Evolutionary conservation across 805 yeast species (phyloP).

Genomic region (Kregervanrija pseudodelftensis): DNA sequence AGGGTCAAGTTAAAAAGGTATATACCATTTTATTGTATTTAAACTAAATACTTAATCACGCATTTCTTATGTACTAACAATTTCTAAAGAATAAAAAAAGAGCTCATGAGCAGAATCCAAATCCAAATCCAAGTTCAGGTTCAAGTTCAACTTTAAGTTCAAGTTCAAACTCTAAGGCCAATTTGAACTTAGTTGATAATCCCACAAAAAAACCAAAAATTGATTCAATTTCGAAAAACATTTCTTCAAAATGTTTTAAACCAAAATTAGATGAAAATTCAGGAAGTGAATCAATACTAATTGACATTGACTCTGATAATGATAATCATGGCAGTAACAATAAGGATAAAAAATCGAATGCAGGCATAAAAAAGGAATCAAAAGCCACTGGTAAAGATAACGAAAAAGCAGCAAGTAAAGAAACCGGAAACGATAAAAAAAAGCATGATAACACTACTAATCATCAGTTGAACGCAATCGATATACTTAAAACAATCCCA

Average conservation of each 20-base stretch:
- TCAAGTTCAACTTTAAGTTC: too few species aligned
- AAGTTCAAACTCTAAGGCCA: too few species aligned
- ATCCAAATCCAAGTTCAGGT: too few species aligned
- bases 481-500: constrained; percentile 56
- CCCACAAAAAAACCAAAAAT: constrained; percentile 5
- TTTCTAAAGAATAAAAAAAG: constrained; percentile 4
- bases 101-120: neutral
- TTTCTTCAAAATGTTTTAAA: too few species aligned
- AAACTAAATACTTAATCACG: neutral
- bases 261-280: neutral
- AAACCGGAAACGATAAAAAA: neutral
- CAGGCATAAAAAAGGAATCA: neutral
- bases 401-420: neutral
- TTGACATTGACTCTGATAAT: constrained; percentile 2
- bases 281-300: neutral
- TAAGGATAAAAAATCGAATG: neutral
- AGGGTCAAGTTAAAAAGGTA: constrained; percentile 20
- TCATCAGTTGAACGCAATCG: constrained; percentile 35
- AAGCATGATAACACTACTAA: neutral
- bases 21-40: constrained; percentile 1
- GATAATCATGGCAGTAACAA: neutral
- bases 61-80: neutral
- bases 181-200: too few species aligned
- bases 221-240: neutral
- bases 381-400: neutral